Percentiles rank a stretch among this genome's conserved stretches.
These are phyloP conservation scores for Clonostachys rhizophaga DNA, from an alignment of 2,329 filamentous ascomycete species.

Conservation along the genomic window DNA sequence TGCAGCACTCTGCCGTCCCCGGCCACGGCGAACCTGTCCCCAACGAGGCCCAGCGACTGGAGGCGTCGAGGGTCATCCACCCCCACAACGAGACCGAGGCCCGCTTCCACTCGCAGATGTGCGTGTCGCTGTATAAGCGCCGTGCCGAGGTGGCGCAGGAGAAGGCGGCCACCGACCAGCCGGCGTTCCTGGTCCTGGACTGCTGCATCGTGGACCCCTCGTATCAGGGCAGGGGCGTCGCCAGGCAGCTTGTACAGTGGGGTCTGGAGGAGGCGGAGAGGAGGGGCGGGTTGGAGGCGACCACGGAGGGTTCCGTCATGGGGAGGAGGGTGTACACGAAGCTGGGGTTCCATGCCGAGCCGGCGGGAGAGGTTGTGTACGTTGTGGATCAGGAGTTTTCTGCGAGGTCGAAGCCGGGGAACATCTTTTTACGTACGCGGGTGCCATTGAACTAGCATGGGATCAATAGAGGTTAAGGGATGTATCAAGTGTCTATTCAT, in stretches of 20 bases:
- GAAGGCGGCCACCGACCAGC: conserved; percentile 26
- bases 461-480: no score
- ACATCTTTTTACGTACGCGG: conserved; percentile 39
- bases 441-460: no score
- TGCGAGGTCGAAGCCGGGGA: conserved; percentile 27
- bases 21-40: conserved; percentile 34
- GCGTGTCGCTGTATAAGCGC: conserved; percentile 33
- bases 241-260: conserved; percentile 37
- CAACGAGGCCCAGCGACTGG: not conserved
- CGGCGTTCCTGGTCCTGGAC: conserved; percentile 44
- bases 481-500: no score
- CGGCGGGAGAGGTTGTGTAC: conserved; percentile 29
- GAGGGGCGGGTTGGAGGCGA: conserved; percentile 32
- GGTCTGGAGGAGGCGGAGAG: conserved; percentile 35
- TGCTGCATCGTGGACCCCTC: conserved; percentile 46
- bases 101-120: conserved; percentile 38
- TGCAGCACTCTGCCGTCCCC: conserved; percentile 41
- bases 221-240: conserved; percentile 46
- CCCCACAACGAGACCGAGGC: conserved; percentile 37
- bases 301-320: conserved; percentile 42
- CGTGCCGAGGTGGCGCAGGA: conserved; percentile 34
- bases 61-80: conserved; percentile 14
- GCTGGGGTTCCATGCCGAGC: conserved; percentile 35
- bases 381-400: conserved; percentile 35
- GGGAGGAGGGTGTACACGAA: conserved; percentile 39